Evolutionary conservation across 352 stramenopile genomes (phyloP).

Genomic region (Thraustochytrium sp.): DNA sequence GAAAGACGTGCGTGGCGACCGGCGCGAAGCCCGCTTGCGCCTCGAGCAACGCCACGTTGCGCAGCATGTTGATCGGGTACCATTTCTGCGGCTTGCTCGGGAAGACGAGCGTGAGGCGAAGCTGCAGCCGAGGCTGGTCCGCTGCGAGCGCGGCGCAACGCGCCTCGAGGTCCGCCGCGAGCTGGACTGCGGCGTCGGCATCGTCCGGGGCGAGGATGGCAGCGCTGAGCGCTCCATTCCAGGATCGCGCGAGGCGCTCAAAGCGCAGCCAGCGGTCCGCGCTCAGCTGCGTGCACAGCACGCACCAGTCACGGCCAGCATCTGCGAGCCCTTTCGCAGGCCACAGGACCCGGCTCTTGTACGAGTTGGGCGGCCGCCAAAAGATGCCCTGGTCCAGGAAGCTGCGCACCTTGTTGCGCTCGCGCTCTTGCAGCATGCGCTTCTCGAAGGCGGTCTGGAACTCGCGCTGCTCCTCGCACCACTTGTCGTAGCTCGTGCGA

Average conservation of each 20-base stretch:
- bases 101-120: not conserved
- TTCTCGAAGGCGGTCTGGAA: not conserved
- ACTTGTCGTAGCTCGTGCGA: not conserved
- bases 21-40: not conserved
- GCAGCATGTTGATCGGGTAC: conserved; percentile 2
- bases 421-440: not conserved
- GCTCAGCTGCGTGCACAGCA: not conserved
- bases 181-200: not conserved
- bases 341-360: not conserved
- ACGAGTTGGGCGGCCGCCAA: not conserved
- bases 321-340: not conserved
- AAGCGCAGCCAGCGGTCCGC: not conserved
- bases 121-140: not conserved
- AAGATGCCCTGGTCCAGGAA: not conserved
- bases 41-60: not conserved
- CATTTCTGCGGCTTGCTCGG: not conserved
- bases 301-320: not conserved
- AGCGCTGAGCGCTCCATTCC: not conserved
- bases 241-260: not conserved
- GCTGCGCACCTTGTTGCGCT: not conserved
- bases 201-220: not conserved
- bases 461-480: not conserved
- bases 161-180: not conserved
- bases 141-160: not conserved
- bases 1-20: not conserved